These are phyloP conservation scores for Zostera marina DNA, from an alignment of 116 monocot genomes.

Conservation along the genomic window DNA sequence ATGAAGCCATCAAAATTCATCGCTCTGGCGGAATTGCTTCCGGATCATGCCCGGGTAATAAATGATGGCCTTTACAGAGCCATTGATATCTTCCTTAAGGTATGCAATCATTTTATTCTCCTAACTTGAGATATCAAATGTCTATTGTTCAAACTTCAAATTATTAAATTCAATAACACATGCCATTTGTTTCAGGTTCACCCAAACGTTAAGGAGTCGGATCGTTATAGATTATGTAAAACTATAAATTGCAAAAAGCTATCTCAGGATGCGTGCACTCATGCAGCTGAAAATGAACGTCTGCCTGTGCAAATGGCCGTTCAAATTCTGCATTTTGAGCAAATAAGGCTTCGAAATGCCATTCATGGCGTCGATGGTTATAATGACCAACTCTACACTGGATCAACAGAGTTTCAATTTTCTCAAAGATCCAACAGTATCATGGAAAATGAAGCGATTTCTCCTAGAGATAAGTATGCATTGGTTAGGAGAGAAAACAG, in stretches of 20 bases:
- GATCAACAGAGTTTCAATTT: conserved; percentile 12
- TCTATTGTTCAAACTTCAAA: no score
- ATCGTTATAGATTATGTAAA: conserved; percentile 80
- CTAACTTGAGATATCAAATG: no score
- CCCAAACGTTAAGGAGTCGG: conserved; percentile 82
- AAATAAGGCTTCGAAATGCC: conserved; percentile 66
- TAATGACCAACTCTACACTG: conserved; percentile 63
- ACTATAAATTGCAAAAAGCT: conserved; percentile 85
- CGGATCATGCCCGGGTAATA: conserved; percentile 65
- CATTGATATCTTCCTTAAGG: conserved; percentile 92
- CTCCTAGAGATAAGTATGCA: conserved; percentile 83
- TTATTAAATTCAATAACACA: no score
- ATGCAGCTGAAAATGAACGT: conserved; percentile 91
- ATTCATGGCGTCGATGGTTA: conserved; percentile 44
- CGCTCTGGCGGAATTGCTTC: conserved; percentile 55
- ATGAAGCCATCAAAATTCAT: conserved; percentile 65
- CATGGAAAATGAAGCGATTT: conserved; percentile 56
- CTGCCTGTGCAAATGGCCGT: conserved; percentile 91
- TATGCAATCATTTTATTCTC: conserved; percentile 3
- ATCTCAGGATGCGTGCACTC: conserved; percentile 84
- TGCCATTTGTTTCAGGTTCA: conserved; percentile 43
- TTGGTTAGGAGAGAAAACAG: conserved; percentile 80
- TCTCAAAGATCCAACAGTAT: conserved; percentile 22
- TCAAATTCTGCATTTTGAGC: conserved; percentile 48
- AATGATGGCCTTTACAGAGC: conserved; percentile 80